phyloP scores from a whole-genome alignment of 176 grass and related monocot genomes.

The Oryza glumipatula region DNA sequence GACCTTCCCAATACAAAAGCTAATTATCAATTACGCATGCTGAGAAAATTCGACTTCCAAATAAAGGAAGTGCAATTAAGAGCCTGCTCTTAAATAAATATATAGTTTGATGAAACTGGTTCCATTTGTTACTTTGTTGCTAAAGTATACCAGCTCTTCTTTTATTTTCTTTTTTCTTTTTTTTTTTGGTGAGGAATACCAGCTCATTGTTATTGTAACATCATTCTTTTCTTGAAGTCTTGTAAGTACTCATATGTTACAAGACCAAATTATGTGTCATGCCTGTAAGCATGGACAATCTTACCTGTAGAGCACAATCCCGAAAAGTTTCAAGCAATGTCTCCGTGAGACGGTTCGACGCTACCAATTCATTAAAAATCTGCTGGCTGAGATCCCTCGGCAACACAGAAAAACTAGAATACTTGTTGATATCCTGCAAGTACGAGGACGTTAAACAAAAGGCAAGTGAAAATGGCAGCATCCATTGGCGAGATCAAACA shows the following conservation, averaged over 20 bases:
- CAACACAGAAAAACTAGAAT: slow-evolving; percentile 70
- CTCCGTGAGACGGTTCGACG: slow-evolving; percentile 63
- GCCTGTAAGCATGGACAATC: slow-evolving; percentile 13
- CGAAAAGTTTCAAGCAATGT: slow-evolving; percentile 59
- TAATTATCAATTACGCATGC: not conserved
- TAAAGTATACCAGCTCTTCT: not conserved
- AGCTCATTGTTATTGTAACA: not conserved
- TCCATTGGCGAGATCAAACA: slow-evolving; percentile 5
- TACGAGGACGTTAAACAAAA: slow-evolving; percentile 8
- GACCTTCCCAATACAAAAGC: not conserved
- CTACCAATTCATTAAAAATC: slow-evolving; percentile 82
- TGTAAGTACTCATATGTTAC: not conserved
- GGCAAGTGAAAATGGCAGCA: not conserved
- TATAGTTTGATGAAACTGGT: slow-evolving; percentile 13
- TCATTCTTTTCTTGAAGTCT: not conserved
- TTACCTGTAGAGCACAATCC: slow-evolving; percentile 87
- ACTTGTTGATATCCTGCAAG: slow-evolving; percentile 78
- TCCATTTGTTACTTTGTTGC: slow-evolving; percentile 3
- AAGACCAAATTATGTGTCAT: not conserved
- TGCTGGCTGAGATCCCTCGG: slow-evolving; percentile 95
- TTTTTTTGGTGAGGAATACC: no score
- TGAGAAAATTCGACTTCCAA: not conserved
- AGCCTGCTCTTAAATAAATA: slow-evolving; percentile 1
- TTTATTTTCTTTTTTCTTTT: no score
- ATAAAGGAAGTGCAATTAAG: not conserved